A percentile compares a stretch with the other conserved stretches of the same genome.
phyloP scores from a whole-genome alignment of 805 yeast species.

The Hanseniaspora lindneri region DNA sequence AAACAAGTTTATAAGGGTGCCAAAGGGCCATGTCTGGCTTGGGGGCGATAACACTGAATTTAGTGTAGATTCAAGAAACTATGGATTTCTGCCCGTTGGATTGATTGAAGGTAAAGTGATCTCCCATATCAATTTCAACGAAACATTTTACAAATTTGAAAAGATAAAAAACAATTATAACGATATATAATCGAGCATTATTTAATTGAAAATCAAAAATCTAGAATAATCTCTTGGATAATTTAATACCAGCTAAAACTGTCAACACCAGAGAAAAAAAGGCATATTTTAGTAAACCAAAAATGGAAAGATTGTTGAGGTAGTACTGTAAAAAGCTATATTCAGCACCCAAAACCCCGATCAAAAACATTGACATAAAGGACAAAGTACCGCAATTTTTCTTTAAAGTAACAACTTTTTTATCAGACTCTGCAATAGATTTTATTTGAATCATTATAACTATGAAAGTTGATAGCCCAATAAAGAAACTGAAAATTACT shows the following conservation, averaged over 20 bases:
- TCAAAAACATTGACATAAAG: slow-evolving; percentile 22
- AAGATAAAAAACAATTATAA: slow-evolving; percentile 21
- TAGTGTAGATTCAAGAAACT: slow-evolving; percentile 79
- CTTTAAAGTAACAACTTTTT: slow-evolving; percentile 23
- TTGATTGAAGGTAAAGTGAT: slow-evolving; percentile 76
- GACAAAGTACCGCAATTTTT: slow-evolving; percentile 23
- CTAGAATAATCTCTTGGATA: slow-evolving; percentile 38
- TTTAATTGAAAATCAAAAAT: too few species aligned
- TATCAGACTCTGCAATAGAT: slow-evolving; percentile 16
- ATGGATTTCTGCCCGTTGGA: slow-evolving; percentile 82
- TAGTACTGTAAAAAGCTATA: slow-evolving; percentile 25
- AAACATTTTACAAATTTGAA: slow-evolving; percentile 32
- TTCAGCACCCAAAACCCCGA: slow-evolving; percentile 26
- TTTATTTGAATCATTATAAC: slow-evolving; percentile 31
- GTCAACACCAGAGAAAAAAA: slow-evolving; percentile 38
- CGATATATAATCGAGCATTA: slow-evolving; percentile 5
- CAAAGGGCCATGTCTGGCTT: slow-evolving; percentile 93
- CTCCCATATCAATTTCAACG: slow-evolving; percentile 50
- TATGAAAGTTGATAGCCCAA: slow-evolving; percentile 35
- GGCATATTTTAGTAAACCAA: slow-evolving; percentile 24
- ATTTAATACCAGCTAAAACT: slow-evolving; percentile 53
- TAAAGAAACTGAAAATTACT: slow-evolving; percentile 35
- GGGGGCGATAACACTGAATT: slow-evolving; percentile 88
- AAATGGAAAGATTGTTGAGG: slow-evolving; percentile 28
- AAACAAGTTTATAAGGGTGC: slow-evolving; percentile 56